Base-by-base conservation (phyloP, 2,329 filamentous ascomycete genomes). In the Cryphonectria carpinicola region DNA sequence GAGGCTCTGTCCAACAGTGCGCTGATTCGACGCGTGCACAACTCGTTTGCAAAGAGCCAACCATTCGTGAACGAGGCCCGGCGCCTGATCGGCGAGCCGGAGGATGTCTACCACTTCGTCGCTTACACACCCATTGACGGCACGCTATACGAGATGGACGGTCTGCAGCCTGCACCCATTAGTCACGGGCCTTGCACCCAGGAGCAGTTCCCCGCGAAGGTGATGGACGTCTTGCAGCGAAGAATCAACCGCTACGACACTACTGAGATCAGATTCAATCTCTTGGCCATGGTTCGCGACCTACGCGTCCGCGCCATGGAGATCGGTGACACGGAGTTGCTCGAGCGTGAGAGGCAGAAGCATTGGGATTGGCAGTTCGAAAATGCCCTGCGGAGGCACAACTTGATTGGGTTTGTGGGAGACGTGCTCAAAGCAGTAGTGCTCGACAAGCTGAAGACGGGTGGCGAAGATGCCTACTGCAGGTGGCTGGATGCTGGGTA, bases 31-130 rank as follows among this genome's bases (percentile, higher is more conserved):
- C 88, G 89, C 78, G 92, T 93, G 69, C 95, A 98, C 85, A 98
- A 98, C 81, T 93, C 92, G 73, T 97, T 98, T 81, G 93, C 95
- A 60, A 87, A 92, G 73, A 92, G 92, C 72, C 97, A 92, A 71
- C 96, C 96, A 3, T 99, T 99, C 79, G 90, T 93, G 68, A 94
- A 97, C 80, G 96, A 99, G 86, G 97, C 94, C 73, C 89, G 92
- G 75, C 88, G 91, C 14, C 84, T 89, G 14, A 88, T 88, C 19
- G 88, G 87, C 67, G 89, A 89, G 73, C 86, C 93, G 69, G 94
- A 97, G 77, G 96, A 98, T 78, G 93, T 95, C 39, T 99, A 97
- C 83, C 96, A 99, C 84, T 99, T 99, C 81, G 94, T 99, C 77
- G 96, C 95, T 43, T 99, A 99, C 82, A 95, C 94, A 11, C 88